phyloP scores from a whole-genome alignment of 768 basidiomycete genomes.

The Leucogyrophana mollusca region DNA sequence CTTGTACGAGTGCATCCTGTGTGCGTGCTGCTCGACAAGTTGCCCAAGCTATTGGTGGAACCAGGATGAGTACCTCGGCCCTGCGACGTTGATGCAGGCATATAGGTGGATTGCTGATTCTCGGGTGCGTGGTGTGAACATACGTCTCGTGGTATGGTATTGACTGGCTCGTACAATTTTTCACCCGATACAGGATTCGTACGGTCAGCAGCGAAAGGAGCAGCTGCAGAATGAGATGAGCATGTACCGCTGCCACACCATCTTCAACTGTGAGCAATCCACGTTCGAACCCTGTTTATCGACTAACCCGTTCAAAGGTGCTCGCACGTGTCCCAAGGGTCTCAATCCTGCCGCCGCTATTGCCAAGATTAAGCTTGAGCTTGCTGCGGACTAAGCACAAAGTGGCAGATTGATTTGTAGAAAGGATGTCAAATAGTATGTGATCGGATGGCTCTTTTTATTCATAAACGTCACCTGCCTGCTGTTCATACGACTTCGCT shows the following conservation, averaged over 20 bases:
- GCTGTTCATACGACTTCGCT: too few relatives aligned
- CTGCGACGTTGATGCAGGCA: conserved; percentile 94
- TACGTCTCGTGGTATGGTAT: background rate
- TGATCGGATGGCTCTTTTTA: too few relatives aligned
- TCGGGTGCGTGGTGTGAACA: conserved; percentile 50
- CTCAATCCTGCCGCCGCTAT: conserved; percentile 92
- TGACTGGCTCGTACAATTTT: background rate
- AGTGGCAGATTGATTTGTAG: background rate
- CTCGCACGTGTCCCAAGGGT: conserved; percentile 97
- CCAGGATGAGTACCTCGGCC: conserved; percentile 97
- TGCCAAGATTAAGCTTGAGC: conserved; percentile 90
- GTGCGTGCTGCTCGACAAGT: conserved; percentile 96
- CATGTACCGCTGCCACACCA: conserved; percentile 97
- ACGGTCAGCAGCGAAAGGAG: conserved; percentile 81
- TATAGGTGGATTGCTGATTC: conserved; percentile 99
- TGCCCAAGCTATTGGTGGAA: conserved; percentile 99
- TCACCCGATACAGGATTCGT: conserved; percentile 55
- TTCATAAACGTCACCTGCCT: too few relatives aligned
- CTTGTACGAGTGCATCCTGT: conserved; percentile 96
- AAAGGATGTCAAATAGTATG: too few relatives aligned
- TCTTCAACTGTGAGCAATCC: conserved; percentile 90
- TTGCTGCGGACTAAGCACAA: conserved; percentile 61
- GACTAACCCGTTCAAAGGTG: conserved; percentile 42
- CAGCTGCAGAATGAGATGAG: conserved; percentile 94
- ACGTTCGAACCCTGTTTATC: background rate